Evolutionary conservation across 441 rosid genomes (phyloP).

Genomic region (Erysimum pusillum): DNA sequence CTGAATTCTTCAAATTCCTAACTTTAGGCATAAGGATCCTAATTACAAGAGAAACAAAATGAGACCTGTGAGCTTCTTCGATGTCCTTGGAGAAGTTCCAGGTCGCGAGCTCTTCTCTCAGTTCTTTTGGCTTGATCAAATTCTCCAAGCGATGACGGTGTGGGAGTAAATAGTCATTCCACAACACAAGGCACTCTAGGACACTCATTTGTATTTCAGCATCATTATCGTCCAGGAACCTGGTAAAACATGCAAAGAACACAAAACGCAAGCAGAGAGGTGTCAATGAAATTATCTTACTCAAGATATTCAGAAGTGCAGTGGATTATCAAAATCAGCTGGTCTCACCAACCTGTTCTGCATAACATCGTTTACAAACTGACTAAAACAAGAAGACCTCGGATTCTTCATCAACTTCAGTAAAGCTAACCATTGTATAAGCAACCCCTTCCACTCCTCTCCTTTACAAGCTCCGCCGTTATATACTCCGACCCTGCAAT

Average conservation of each 20-base stretch:
- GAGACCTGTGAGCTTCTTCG: conserved; percentile 71
- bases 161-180: conserved; percentile 79
- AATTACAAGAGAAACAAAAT: conserved; percentile 71
- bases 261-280: conserved; percentile 21
- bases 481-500: conserved; percentile 73
- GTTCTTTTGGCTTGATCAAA: conserved; percentile 69
- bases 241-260: conserved; percentile 48
- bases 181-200: conserved; percentile 85
- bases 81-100: conserved; percentile 87
- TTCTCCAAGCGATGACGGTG: conserved; percentile 79
- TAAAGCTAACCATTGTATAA: conserved; percentile 88
- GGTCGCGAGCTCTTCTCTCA: conserved; percentile 87
- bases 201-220: conserved; percentile 78
- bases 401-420: conserved; percentile 80
- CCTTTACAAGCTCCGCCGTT: conserved; percentile 65
- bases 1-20: conserved; percentile 79
- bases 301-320: conserved; percentile 22
- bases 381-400: conserved; percentile 64
- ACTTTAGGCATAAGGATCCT: conserved; percentile 85
- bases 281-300: conserved; percentile 23
- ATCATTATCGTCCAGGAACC: conserved; percentile 92
- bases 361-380: conserved; percentile 79
- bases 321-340: conserved; percentile 14
- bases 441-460: conserved; percentile 78
- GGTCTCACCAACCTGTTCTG: conserved; percentile 67